Evolutionary conservation across 176 grass and related monocot genomes (phyloP).

Genomic region (Aegilops tauschii): DNA sequence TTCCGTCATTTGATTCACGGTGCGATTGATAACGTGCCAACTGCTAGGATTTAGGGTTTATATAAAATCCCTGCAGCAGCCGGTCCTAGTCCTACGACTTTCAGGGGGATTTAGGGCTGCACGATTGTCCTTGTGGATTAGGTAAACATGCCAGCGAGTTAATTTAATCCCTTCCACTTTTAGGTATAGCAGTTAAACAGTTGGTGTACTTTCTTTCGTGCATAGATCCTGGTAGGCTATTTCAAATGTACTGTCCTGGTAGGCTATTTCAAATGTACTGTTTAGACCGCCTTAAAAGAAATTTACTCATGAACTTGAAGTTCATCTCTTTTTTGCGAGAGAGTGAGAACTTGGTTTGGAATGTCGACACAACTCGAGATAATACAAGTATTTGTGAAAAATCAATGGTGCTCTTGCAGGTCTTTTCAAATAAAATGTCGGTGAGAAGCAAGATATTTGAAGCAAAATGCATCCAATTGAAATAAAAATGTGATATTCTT

Average conservation of each 20-base stretch:
- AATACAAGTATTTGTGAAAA: neutral
- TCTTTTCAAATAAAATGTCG: neutral
- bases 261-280: neutral
- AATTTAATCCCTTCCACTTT: constrained; percentile 18
- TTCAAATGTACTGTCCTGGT: neutral
- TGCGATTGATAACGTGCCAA: neutral
- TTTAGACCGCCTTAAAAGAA: neutral
- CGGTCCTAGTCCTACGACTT: neutral
- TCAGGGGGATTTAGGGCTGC: neutral
- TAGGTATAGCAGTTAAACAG: constrained; percentile 28
- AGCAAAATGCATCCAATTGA: neutral
- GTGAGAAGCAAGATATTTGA: neutral
- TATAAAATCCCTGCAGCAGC: neutral
- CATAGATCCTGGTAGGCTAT: neutral
- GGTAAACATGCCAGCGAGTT: constrained; percentile 7
- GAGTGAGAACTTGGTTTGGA: neutral
- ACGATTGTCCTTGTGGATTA: neutral
- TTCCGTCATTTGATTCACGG: neutral
- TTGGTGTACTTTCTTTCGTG: neutral
- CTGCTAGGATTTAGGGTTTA: neutral
- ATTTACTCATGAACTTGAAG: neutral
- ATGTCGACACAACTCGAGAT: neutral
- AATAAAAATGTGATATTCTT: neutral
- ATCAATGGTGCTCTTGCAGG: neutral
- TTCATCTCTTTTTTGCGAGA: neutral